Evolutionary conservation across 2,329 filamentous ascomycete species (phyloP).

Genomic region (Lachnellula willkommii): DNA sequence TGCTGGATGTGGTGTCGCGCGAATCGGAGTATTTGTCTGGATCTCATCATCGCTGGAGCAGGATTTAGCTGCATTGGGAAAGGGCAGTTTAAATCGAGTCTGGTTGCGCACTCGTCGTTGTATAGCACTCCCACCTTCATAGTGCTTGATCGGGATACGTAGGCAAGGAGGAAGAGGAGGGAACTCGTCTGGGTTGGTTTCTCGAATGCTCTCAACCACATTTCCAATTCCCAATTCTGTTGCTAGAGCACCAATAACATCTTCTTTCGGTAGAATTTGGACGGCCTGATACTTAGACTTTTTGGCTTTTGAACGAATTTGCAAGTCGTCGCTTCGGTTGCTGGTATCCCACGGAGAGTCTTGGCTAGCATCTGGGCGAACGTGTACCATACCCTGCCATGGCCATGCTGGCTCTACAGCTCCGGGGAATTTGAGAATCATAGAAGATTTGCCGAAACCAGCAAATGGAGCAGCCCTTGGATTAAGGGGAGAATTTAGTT

Average conservation of each 20-base stretch:
- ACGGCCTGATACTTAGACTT: constrained; percentile 29
- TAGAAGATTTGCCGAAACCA: constrained; percentile 22
- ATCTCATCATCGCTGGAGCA: constrained; percentile 36
- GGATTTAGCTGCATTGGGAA: constrained; percentile 12
- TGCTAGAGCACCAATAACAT: constrained; percentile 24
- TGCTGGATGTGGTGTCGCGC: constrained; percentile 46
- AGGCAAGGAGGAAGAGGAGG: constrained; percentile 45
- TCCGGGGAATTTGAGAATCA: constrained; percentile 56
- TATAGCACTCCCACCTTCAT: constrained; percentile 53
- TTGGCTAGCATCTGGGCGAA: constrained; percentile 43
- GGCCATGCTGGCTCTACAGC: constrained; percentile 68
- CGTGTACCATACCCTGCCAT: constrained; percentile 55
- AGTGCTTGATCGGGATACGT: constrained; percentile 49
- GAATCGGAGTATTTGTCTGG: constrained; percentile 17
- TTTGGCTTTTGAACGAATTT: constrained; percentile 9
- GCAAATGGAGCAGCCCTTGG: constrained; percentile 24
- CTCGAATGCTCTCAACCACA: constrained; percentile 16
- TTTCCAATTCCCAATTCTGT: constrained; percentile 17
- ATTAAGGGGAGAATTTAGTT: constrained; percentile 29
- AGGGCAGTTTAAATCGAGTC: constrained; percentile 31
- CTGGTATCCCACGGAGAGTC: background rate
- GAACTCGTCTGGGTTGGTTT: constrained; percentile 27
- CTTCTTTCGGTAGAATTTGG: constrained; percentile 20
- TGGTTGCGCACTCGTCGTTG: constrained; percentile 45
- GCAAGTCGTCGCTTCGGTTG: background rate